phyloP scores from a whole-genome alignment of 2,329 filamentous ascomycete species.

The Neurospora crassa region DNA sequence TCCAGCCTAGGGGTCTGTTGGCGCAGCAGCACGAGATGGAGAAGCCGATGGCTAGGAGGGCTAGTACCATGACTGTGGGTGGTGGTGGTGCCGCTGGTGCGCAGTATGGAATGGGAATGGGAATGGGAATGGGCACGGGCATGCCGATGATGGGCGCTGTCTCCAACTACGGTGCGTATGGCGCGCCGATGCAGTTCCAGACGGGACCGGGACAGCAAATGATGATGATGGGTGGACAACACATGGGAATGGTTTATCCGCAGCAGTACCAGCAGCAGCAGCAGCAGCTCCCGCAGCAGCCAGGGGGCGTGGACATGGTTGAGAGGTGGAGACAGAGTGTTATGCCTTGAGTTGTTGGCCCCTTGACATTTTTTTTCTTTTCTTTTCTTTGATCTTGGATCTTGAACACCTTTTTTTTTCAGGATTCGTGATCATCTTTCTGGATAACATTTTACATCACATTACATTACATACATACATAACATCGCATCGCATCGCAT shows the following conservation, averaged over 20 bases:
- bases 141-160: background rate
- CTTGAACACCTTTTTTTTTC: background rate
- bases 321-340: conserved; percentile 23
- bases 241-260: conserved; percentile 6
- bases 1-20: background rate
- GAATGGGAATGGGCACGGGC: background rate
- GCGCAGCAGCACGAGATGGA: background rate
- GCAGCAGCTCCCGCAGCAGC: conserved; percentile 5
- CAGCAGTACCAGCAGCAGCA: too few species aligned
- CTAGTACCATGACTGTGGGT: background rate
- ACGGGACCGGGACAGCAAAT: background rate
- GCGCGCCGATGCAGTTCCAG: background rate
- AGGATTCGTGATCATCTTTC: background rate
- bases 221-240: background rate
- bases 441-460: too few species aligned
- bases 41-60: background rate
- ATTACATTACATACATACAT: too few species aligned
- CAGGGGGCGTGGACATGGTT: conserved; percentile 18
- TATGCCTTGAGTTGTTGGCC: conserved; percentile 5
- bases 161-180: background rate
- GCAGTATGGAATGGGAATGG: background rate
- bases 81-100: background rate
- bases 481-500: too few species aligned
- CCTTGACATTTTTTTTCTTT: background rate
- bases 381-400: too few species aligned